Percentiles rank a stretch among this genome's conserved stretches.
phyloP scores from a whole-genome alignment of 371 early-diverging fungal species.

The Mucor circinelloides region DNA sequence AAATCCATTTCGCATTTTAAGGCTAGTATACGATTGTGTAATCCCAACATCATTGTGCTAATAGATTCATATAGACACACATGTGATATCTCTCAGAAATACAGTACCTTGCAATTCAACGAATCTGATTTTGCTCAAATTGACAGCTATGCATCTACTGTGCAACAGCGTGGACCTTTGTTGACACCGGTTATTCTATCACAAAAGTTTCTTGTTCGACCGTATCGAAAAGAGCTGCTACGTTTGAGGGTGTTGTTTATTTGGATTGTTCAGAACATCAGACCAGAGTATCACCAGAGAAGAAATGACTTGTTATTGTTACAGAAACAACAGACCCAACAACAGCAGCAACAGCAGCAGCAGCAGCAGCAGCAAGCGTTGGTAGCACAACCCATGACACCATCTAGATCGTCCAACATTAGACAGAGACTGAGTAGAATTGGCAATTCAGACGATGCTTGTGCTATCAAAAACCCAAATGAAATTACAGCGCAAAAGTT shows the following conservation, averaged over 20 bases:
- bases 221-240: conserved; percentile 51
- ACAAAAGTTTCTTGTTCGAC: conserved; percentile 57
- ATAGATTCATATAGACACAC: background rate
- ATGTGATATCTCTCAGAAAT: background rate
- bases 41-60: background rate
- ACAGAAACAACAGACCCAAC: conserved; percentile 11
- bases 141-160: conserved; percentile 58
- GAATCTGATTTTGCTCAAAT: conserved; percentile 49
- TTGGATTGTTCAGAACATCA: conserved; percentile 61
- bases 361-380: background rate
- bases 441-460: background rate
- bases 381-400: background rate
- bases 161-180: conserved; percentile 55
- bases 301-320: conserved; percentile 13
- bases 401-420: conserved; percentile 13
- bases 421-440: conserved; percentile 22
- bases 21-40: conserved; percentile 5
- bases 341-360: background rate
- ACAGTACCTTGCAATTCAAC: conserved; percentile 9
- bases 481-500: background rate
- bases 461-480: background rate
- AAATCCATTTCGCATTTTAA: conserved; percentile 40
- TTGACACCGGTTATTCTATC: conserved; percentile 56
- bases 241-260: conserved; percentile 54
- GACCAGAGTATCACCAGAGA: conserved; percentile 32